These are phyloP conservation scores for Coprinellus micaceus DNA, from an alignment of 768 basidiomycete genomes.

Conservation along the genomic window DNA sequence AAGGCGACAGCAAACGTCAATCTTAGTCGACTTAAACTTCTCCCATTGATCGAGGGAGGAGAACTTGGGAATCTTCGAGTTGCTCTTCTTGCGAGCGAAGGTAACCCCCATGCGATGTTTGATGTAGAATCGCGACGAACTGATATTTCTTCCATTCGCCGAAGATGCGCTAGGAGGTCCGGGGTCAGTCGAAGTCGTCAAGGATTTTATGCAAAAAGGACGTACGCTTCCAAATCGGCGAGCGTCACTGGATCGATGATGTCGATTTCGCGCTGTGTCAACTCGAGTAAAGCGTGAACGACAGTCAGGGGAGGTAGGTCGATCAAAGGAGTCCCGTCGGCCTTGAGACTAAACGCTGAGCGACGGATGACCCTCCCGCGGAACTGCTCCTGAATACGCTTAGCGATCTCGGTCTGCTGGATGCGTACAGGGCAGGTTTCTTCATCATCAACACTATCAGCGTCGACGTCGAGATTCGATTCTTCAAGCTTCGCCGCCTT, in stretches of 20 bases:
- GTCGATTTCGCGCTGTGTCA: not conserved
- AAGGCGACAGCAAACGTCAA: constrained; percentile 11
- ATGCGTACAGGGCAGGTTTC: constrained; percentile 5
- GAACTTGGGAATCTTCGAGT: constrained; percentile 4
- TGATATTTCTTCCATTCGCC: not conserved
- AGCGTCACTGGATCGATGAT: not conserved
- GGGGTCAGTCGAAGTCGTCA: not conserved
- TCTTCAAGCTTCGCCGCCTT: constrained; percentile 6
- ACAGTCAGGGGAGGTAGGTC: constrained; percentile 1
- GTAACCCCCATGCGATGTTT: constrained; percentile 10
- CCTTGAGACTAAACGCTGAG: constrained; percentile 13
- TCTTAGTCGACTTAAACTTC: constrained; percentile 14
- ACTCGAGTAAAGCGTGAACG: not conserved
- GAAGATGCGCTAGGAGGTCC: not conserved
- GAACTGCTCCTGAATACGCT: constrained; percentile 15
- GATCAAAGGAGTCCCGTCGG: constrained; percentile 12
- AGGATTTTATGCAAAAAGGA: not conserved
- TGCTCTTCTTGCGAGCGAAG: constrained; percentile 5
- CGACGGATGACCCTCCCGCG: constrained; percentile 20
- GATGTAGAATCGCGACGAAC: constrained; percentile 13
- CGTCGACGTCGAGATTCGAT: not conserved
- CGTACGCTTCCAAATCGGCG: not conserved
- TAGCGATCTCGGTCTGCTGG: constrained; percentile 10
- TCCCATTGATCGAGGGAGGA: constrained; percentile 14
- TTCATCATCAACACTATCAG: not conserved